Evolutionary conservation across 805 yeast species (phyloP).

Genomic region (Lipomyces mesembrius): DNA sequence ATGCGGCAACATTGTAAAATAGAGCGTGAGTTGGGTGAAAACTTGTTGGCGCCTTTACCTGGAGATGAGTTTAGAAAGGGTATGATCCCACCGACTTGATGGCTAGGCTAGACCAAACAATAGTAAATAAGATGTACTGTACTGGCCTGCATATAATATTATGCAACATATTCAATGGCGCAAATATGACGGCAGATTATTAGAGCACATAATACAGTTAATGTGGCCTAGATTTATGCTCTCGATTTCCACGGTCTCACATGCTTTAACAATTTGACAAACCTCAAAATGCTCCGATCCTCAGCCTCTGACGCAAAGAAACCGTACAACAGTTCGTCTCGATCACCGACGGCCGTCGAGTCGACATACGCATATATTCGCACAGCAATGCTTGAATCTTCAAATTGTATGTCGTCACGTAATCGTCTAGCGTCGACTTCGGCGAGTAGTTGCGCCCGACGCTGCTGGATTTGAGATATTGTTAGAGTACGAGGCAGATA

Average conservation of each 20-base stretch:
- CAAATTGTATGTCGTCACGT: not conserved
- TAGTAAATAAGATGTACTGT: not conserved
- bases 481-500: not conserved
- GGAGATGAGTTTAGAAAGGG: constrained; percentile 20
- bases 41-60: constrained; percentile 68
- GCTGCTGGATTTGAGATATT: not conserved
- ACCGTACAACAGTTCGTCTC: not conserved
- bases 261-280: not conserved
- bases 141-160: not conserved
- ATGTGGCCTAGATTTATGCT: not conserved
- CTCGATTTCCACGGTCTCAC: constrained; percentile 1
- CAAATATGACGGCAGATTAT: not conserved
- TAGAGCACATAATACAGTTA: not conserved
- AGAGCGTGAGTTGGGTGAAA: constrained; percentile 46
- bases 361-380: not conserved
- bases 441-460: not conserved
- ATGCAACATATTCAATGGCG: not conserved
- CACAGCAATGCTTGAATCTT: not conserved
- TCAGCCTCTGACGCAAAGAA: not conserved
- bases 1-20: constrained; percentile 25
- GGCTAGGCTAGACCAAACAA: not conserved
- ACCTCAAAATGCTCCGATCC: not conserved
- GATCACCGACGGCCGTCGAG: not conserved
- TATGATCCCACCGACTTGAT: constrained; percentile 11
- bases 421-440: not conserved